Evolutionary conservation across 208 protist species (phyloP), one percentile per base, ranked within the genome.

Genomic region (Lotmaria passim): DNA sequence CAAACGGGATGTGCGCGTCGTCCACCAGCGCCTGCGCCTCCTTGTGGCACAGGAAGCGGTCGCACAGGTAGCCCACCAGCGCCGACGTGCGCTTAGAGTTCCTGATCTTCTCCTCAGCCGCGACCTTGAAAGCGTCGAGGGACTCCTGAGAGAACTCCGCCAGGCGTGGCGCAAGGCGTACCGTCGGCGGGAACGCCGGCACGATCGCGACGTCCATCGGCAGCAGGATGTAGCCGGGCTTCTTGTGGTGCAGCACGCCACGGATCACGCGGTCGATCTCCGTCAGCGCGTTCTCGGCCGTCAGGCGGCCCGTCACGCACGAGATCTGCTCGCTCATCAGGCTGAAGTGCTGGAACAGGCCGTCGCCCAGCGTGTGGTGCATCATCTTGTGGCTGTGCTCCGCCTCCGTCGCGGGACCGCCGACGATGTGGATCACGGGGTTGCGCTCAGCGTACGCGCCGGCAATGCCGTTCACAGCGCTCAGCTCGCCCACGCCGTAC

Each of bases 211-310:
- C 31, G 57, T 89, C 68, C 1, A 38, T 68, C 3, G 83, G 83
- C 7, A 88, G 57, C 0, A 69, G 56, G 41, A 88, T 79, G 62
- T 82, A 88, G n/a, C 83, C 83, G 8, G 83, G 83, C 68, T 72
- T 78, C 68, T 81, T 81, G 47, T 79, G 63, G 44, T 77, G 79
- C 19, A 88, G 41, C 23, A 85, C 72, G 69, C 77, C 75, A 23
- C 52, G 75, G 59, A 88, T 75, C n/a, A 88, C 83, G 48, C 73
- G 83, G 53, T 88, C 79, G 43, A 85, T 88, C 62, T 88, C 75
- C 0, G 41, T 53, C 38, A 72, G 36, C n/a, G 73, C 78, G 72
- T 85, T 85, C 33, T 88, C 79, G 3, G 75, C 72, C 19, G 75
- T 82, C 50, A 88, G 69, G 56, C 68, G 65, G 39, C 65, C 83